Evolutionary conservation across 2,329 filamentous ascomycete species (phyloP).

Genomic region (Zelopaecilomyces penicillatus): DNA sequence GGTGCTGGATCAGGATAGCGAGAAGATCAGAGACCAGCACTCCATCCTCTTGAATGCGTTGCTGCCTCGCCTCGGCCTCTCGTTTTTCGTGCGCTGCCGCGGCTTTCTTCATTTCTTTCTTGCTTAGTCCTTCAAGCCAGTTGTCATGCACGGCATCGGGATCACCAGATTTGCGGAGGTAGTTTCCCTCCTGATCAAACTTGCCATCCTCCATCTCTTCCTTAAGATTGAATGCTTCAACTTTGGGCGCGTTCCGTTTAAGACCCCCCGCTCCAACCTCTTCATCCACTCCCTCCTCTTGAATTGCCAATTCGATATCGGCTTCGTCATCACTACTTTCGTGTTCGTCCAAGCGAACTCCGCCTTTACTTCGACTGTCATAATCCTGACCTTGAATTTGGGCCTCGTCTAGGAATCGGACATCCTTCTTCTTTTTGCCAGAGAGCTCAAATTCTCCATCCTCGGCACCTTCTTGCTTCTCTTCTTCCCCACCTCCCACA

Average conservation of each 20-base stretch:
- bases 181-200: slow-evolving; percentile 89
- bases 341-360: slow-evolving; percentile 53
- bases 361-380: slow-evolving; percentile 64
- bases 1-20: slow-evolving; percentile 58
- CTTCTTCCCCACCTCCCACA: slow-evolving; percentile 51
- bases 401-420: slow-evolving; percentile 48
- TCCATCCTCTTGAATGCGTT: slow-evolving; percentile 65
- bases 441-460: slow-evolving; percentile 22
- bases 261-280: slow-evolving; percentile 85
- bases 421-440: slow-evolving; percentile 55
- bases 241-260: slow-evolving; percentile 85
- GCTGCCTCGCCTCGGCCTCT: slow-evolving; percentile 65
- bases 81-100: slow-evolving; percentile 80
- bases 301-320: slow-evolving; percentile 61
- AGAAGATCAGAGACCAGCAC: slow-evolving; percentile 67
- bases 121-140: slow-evolving; percentile 87
- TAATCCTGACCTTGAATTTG: slow-evolving; percentile 74
- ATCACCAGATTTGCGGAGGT: slow-evolving; percentile 78
- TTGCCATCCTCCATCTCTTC: slow-evolving; percentile 84
- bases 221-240: slow-evolving; percentile 94
- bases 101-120: slow-evolving; percentile 85
- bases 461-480: slow-evolving; percentile 24
- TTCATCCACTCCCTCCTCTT: slow-evolving; percentile 72
- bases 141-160: slow-evolving; percentile 84
- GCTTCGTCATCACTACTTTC: slow-evolving; percentile 54